phyloP scores from a whole-genome alignment of 2,329 filamentous ascomycete genomes.

The Davidsoniella virescens region DNA sequence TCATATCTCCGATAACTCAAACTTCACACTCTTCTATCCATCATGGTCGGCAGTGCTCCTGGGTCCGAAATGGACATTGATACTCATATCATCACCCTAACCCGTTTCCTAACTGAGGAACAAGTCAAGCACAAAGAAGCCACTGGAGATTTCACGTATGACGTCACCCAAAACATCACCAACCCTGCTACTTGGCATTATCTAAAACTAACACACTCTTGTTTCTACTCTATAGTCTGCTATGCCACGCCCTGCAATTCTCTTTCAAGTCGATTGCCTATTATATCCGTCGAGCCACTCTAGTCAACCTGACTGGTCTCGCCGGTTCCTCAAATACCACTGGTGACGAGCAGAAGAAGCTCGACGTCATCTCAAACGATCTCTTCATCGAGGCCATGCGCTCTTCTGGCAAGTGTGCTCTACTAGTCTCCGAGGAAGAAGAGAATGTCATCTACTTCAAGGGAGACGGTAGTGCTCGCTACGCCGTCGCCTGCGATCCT shows the following conservation, averaged over 20 bases:
- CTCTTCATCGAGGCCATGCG: slow-evolving; percentile 93
- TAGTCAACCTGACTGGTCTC: slow-evolving; percentile 90
- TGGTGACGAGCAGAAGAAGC: slow-evolving; percentile 98
- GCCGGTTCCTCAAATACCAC: slow-evolving; percentile 90
- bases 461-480: slow-evolving; percentile 57
- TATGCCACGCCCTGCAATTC: slow-evolving; percentile 96
- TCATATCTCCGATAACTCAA: background rate
- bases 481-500: slow-evolving; percentile 91
- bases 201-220: slow-evolving; percentile 8
- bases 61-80: slow-evolving; percentile 57
- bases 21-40: background rate
- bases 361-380: slow-evolving; percentile 97
- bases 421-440: slow-evolving; percentile 96
- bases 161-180: slow-evolving; percentile 19
- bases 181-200: background rate
- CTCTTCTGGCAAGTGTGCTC: slow-evolving; percentile 74
- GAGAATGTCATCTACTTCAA: slow-evolving; percentile 84
- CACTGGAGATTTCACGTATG: slow-evolving; percentile 92
- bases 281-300: slow-evolving; percentile 89
- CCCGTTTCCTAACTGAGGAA: slow-evolving; percentile 89
- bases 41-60: slow-evolving; percentile 10
- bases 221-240: slow-evolving; percentile 40
- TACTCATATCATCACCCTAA: slow-evolving; percentile 89
- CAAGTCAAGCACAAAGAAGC: slow-evolving; percentile 86
- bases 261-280: slow-evolving; percentile 99